phyloP scores from a whole-genome alignment of 805 yeast genomes.

The Peterozyma toletana region DNA sequence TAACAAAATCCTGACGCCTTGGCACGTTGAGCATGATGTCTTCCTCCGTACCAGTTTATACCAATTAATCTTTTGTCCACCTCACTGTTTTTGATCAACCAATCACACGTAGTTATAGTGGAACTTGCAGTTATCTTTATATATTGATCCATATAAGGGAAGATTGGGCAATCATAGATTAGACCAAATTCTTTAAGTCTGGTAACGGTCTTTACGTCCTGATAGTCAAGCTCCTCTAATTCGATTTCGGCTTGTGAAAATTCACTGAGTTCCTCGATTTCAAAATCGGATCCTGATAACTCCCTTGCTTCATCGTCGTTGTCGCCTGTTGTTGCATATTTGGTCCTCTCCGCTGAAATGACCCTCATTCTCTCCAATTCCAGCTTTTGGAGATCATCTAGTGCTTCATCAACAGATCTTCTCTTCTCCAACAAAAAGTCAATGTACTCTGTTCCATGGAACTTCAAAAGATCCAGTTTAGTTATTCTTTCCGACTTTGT shows the following conservation, averaged over 20 bases:
- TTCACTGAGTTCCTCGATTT: not conserved
- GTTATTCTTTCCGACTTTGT: constrained; percentile 22
- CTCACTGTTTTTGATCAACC: constrained; percentile 14
- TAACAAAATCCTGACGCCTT: constrained; percentile 69
- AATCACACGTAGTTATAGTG: constrained; percentile 41
- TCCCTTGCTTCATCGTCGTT: constrained; percentile 3
- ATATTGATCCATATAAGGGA: constrained; percentile 46
- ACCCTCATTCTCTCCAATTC: constrained; percentile 10
- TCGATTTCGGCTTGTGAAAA: constrained; percentile 6
- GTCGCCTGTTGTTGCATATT: not conserved
- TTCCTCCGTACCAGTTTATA: constrained; percentile 74
- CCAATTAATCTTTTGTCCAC: constrained; percentile 23
- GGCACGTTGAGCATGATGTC: constrained; percentile 57
- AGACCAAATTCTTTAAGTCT: constrained; percentile 36
- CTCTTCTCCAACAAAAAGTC: constrained; percentile 26
- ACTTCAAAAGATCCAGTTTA: constrained; percentile 31
- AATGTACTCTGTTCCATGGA: constrained; percentile 42
- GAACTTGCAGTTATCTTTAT: constrained; percentile 47
- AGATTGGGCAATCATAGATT: constrained; percentile 56
- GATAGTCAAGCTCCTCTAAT: constrained; percentile 7
- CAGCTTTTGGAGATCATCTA: constrained; percentile 10
- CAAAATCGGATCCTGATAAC: not conserved
- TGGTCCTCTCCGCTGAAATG: constrained; percentile 6
- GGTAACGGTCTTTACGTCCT: too few species aligned
- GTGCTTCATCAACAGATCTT: constrained; percentile 11